Percentiles rank a stretch among this genome's conserved stretches.
These are phyloP conservation scores for Xeromyces bisporus DNA, from an alignment of 495 filamentous ascomycete species.

Conservation along the genomic window DNA sequence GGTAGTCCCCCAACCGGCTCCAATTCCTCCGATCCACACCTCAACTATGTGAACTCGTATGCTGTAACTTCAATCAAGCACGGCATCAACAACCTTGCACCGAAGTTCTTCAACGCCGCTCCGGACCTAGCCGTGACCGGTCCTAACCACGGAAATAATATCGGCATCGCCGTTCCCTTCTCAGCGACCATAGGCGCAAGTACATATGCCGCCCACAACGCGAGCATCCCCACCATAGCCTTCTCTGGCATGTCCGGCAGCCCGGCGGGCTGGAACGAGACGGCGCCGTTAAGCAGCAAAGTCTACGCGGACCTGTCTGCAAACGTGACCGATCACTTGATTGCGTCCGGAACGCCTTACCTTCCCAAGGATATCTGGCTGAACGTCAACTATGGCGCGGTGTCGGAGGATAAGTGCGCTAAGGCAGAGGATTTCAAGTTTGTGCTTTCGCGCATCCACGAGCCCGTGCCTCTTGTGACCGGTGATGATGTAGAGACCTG, in stretches of 20 bases:
- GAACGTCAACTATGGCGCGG: constrained; percentile 48
- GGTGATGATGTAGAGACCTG: constrained; percentile 38
- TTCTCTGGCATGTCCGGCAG: constrained; percentile 38
- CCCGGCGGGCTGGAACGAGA: constrained; percentile 34
- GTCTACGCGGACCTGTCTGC: constrained; percentile 45
- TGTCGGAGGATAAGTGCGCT: constrained; percentile 28
- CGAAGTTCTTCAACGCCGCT: constrained; percentile 30
- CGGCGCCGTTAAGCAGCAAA: constrained; percentile 30
- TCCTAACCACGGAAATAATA: constrained; percentile 45
- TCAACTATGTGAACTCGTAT: constrained; percentile 57
- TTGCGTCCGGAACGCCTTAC: constrained; percentile 40
- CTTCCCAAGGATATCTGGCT: constrained; percentile 41
- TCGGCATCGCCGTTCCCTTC: constrained; percentile 33
- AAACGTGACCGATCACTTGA: constrained; percentile 34
- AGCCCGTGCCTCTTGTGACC: constrained; percentile 31
- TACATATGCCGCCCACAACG: constrained; percentile 35
- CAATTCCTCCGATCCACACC: constrained; percentile 36
- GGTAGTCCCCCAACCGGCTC: constrained; percentile 35
- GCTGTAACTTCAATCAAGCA: constrained; percentile 47
- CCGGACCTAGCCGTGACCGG: constrained; percentile 44
- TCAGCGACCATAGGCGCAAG: constrained; percentile 49
- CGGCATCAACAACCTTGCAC: constrained; percentile 39
- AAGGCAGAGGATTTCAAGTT: constrained; percentile 36
- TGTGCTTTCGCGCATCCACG: constrained; percentile 41
- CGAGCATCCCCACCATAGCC: constrained; percentile 43